Evolutionary conservation across 768 basidiomycete species (phyloP).

Genomic region (Leccinellum rugosiceps): DNA sequence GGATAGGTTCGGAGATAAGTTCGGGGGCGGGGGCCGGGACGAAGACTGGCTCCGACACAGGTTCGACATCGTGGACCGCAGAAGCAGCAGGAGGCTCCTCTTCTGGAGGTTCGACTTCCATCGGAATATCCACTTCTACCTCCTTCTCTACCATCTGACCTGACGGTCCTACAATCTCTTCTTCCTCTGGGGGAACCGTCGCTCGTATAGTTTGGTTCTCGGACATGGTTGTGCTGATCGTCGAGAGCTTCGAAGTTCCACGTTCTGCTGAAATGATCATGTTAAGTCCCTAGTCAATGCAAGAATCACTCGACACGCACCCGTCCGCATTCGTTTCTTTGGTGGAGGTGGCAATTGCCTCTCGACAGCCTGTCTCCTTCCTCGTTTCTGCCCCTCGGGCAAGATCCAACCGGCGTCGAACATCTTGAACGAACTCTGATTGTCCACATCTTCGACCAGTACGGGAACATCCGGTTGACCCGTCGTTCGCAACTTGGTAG

Average conservation of each 20-base stretch:
- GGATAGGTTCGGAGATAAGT: background rate
- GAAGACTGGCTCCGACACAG: background rate
- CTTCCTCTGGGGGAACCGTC: conserved; percentile 27
- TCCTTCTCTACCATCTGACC: conserved; percentile 20
- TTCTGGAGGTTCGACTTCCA: conserved; percentile 14
- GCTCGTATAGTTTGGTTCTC: conserved; percentile 41
- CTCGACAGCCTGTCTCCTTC: conserved; percentile 50
- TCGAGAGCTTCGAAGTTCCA: conserved; percentile 42
- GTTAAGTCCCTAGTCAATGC: background rate
- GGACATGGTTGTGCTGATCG: conserved; percentile 44
- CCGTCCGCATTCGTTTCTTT: conserved; percentile 51
- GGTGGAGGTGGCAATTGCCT: conserved; percentile 47
- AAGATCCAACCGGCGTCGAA: conserved; percentile 91
- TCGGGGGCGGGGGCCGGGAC: background rate
- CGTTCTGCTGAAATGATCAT: conserved; percentile 24
- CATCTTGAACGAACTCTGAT: conserved; percentile 67
- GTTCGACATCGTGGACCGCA: background rate
- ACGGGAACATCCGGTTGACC: conserved; percentile 44
- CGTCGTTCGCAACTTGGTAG: conserved; percentile 17
- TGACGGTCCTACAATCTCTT: conserved; percentile 22
- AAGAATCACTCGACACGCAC: conserved; percentile 25
- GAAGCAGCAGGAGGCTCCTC: background rate
- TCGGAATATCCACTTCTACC: conserved; percentile 13
- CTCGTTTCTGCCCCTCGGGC: conserved; percentile 67
- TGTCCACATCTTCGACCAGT: conserved; percentile 69